These are phyloP conservation scores for Eucalyptus paniculata DNA, from an alignment of 345 rosid genomes.

Conservation along the genomic window DNA sequence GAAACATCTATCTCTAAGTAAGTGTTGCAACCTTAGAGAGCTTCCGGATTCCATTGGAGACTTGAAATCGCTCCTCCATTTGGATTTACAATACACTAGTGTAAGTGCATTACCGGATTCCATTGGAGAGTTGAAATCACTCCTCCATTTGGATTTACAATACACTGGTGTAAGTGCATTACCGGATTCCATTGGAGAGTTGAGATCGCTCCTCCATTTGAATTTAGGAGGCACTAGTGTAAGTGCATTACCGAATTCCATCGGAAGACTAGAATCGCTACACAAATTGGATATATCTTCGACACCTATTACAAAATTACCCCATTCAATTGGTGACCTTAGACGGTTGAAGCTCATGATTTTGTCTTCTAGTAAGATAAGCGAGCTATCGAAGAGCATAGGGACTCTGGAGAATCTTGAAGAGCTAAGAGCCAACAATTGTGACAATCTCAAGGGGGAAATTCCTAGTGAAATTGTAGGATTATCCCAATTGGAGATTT, in stretches of 20 bases:
- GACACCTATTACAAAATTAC: no score
- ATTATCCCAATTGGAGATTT: not conserved
- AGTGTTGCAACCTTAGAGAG: not conserved
- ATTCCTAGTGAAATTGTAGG: not conserved
- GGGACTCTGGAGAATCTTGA: not conserved
- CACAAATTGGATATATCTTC: accelerated
- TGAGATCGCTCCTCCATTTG: no score
- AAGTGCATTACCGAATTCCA: no score
- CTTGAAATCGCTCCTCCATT: not conserved
- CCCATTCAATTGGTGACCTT: no score
- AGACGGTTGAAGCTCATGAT: not conserved
- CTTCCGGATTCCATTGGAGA: not conserved
- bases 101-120: no score
- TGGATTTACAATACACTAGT: not conserved
- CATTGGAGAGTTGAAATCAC: no score
- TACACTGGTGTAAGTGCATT: no score
- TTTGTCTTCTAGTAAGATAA: not conserved
- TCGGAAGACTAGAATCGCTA: no score
- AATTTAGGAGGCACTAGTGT: accelerated
- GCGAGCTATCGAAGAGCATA: not conserved
- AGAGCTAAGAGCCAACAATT: accelerated
- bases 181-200: no score
- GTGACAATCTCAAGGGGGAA: accelerated
- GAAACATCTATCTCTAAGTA: not conserved
- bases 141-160: no score